phyloP scores from a whole-genome alignment of 2,329 filamentous ascomycete genomes.

The Pleoardoris graminearum region DNA sequence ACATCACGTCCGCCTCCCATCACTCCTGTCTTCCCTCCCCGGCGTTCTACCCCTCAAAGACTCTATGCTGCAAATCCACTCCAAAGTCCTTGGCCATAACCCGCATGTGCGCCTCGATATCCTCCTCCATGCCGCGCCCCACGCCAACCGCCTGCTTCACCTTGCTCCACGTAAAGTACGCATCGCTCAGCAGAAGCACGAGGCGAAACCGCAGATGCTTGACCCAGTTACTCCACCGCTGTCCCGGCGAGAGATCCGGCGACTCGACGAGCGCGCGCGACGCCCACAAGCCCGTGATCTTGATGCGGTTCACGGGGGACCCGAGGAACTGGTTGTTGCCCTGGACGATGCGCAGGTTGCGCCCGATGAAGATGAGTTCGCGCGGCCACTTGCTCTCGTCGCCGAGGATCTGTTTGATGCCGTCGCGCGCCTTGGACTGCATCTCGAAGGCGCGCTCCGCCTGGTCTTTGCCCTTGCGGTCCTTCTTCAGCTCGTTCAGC shows the following conservation, averaged over 20 bases:
- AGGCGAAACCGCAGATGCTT: constrained; percentile 80
- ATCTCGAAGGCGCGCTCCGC: constrained; percentile 73
- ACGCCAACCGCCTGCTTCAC: constrained; percentile 74
- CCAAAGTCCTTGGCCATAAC: constrained; percentile 89
- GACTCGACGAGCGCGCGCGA: constrained; percentile 79
- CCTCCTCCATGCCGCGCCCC: constrained; percentile 89
- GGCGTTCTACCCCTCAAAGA: constrained; percentile 74
- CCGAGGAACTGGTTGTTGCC: constrained; percentile 91
- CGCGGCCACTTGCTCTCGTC: constrained; percentile 89
- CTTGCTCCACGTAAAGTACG: constrained; percentile 82
- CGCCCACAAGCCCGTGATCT: constrained; percentile 92
- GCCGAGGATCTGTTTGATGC: constrained; percentile 76
- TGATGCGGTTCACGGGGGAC: constrained; percentile 85
- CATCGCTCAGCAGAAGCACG: constrained; percentile 74
- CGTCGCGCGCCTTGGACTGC: constrained; percentile 71
- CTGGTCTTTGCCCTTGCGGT: constrained; percentile 58
- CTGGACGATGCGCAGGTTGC: constrained; percentile 91
- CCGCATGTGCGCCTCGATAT: constrained; percentile 85
- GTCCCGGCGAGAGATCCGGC: constrained; percentile 62
- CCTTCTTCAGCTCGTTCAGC: constrained; percentile 60
- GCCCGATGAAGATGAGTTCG: constrained; percentile 88
- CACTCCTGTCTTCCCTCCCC: not conserved
- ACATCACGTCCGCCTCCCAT: not conserved
- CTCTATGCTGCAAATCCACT: constrained; percentile 82
- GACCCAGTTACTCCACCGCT: constrained; percentile 71